Base-by-base conservation (phyloP, 192 early-diverging fungal species). In the Helicostylum pulchrum region DNA sequence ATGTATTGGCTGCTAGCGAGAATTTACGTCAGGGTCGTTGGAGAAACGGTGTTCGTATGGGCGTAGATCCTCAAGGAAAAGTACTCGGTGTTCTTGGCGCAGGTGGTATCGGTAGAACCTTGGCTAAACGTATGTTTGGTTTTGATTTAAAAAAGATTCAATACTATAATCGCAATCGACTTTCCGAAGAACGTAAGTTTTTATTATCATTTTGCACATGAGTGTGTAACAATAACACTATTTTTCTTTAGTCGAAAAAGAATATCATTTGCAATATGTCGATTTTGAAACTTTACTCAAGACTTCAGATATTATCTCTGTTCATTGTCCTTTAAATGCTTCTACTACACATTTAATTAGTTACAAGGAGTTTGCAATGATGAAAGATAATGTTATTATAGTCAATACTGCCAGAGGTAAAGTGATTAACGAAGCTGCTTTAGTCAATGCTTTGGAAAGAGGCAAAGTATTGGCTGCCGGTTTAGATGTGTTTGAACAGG, bases 61-160 rank as follows among this genome's bases (percentile, higher is more conserved):
- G 80, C 8, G 66, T 64, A 19, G 74, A 79, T 21, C 65, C 77
- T 19, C 75, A 68, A 7, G 66, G 65, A 21, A 79, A 74, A 44
- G 61, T 65, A 10, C 14, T 82, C 14, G 80, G 80, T 54, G 76
- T 82, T 47, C 42, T 82, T 65, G 80, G 80, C 9, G 67, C 79
- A 66, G 80, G 80, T 19, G 78, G 80, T 4, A 72, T 82, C 49
- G 80, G 80, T 15, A 77, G 79, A 67, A 78, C 78, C 0, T 75
- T 79, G 32, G 80, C 80, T 4, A 75, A 82, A 53, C 66, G 80
- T 20, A 76, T 76, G 21, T 62, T 51, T 58, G 80, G 71, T 7
- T 82, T 76, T 31, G 80, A 77, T 31, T 77, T 82, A 71, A 57
- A 75, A 23, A 77, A 78, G 56, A 66, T 64, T 4, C 74, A 65